Percentiles rank a stretch among this genome's conserved stretches.
phyloP scores from a whole-genome alignment of 2,329 filamentous ascomycete genomes.

The Cadophora sp. region DNA sequence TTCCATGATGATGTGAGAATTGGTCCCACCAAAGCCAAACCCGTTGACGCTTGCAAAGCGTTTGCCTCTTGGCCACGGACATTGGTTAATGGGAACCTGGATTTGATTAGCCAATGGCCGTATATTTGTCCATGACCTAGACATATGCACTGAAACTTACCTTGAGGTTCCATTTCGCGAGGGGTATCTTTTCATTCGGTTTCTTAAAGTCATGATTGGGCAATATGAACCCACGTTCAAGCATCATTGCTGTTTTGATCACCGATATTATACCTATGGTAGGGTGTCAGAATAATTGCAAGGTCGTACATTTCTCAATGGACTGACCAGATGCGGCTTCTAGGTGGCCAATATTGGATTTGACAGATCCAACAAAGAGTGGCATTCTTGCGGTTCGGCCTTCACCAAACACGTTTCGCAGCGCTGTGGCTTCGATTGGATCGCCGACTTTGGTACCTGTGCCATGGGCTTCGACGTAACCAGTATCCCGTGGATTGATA shows the following conservation, averaged over 20 bases:
- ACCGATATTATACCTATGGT: constrained; percentile 36
- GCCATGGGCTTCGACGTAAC: constrained; percentile 40
- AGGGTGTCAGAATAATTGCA: constrained; percentile 6
- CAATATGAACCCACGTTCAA: constrained; percentile 41
- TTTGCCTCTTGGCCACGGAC: constrained; percentile 46
- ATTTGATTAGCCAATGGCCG: constrained; percentile 20
- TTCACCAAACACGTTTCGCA: constrained; percentile 39
- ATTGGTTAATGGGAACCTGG: constrained; percentile 42
- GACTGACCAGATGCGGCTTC: constrained; percentile 42
- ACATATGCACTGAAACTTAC: constrained; percentile 29
- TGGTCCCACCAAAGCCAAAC: constrained; percentile 48
- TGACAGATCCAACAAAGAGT: constrained; percentile 40
- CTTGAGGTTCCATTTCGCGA: constrained; percentile 48
- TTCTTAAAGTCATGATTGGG: constrained; percentile 45
- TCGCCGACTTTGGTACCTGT: constrained; percentile 41
- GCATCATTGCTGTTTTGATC: constrained; percentile 41
- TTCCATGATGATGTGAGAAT: constrained; percentile 49
- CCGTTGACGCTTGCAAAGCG: constrained; percentile 53
- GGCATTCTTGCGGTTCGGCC: constrained; percentile 36
- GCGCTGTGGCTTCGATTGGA: constrained; percentile 39
- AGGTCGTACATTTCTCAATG: background rate
- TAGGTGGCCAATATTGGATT: constrained; percentile 45
- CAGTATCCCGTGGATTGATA: constrained; percentile 32
- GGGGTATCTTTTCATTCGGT: constrained; percentile 48
- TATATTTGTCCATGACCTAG: background rate